Evolutionary conservation across 306 rosid species (phyloP), one percentile per base, ranked within the genome.

Genomic region (Vicia sativa): DNA sequence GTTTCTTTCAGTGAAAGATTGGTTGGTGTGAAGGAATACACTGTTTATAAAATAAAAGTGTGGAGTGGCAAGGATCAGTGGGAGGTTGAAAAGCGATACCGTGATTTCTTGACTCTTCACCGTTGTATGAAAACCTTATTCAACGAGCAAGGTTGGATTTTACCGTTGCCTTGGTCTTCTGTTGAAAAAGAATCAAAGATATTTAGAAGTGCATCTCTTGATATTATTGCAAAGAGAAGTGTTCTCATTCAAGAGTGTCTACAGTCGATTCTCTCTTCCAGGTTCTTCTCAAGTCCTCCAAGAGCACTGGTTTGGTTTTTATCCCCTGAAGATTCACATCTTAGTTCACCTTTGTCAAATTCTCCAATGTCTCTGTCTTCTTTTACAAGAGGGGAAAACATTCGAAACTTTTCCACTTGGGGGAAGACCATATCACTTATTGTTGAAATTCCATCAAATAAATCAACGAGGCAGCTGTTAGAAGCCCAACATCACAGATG

Each of bases 1-100:
- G 90, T 90, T 62, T 90, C 99, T 62, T 82, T 95, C 42, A 88
- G 99, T 80, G 97, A 90, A 87, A 88, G 97, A 74, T 87, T 95
- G 76, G 97, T 95, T 67, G 99, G 99, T 67, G 96, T 95, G 77
- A 90, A 90, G 90, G 99, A 88, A 82, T 90, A 85, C 83, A 90
- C 97, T 6, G 90, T 90, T 42, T 95, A 95, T 78, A 87, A 68
- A 79, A 84, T 90, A 16, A 86, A 84, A 80, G 96, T 95, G 67
- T 83, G 84, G 85, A 83, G 96, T 46, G 91, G 91, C 80, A 81
- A 82, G 60, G 86, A 85, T 68, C 87, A 87, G 55, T 95, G 97
- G 99, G 99, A 90, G 85, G 85, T 88, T 79, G 99, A 95, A 82
- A 88, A 83, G 54, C 76, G 97, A 55, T 95, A 88, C 75, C 97